Base-by-base conservation (phyloP, 495 filamentous ascomycete species). In the Clohesyomyces aquaticus region DNA sequence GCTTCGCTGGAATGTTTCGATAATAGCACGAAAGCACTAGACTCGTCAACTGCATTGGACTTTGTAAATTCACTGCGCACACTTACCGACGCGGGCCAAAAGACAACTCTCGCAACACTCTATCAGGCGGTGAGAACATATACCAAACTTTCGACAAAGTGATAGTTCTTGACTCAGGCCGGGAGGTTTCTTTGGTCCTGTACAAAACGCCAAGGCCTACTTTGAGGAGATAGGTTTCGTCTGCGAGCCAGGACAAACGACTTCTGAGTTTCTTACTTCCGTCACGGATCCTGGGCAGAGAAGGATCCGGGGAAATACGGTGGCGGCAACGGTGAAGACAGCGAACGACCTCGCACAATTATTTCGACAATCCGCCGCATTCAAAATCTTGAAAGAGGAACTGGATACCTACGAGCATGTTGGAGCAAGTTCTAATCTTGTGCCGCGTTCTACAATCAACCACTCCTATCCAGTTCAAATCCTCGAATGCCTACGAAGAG, bases 71-170 rank as follows among this genome's bases (percentile, higher is more conserved):
- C 86, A 0, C 74, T 93, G 26, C 82, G 90, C 14, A 86, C 88
- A 64, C 88, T 93, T 83, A 93, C 91, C 23, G 88, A 91, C 61
- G 82, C 91, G 55, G 87, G 81, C 67, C 82, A 89, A 67, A 82
- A 85, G 9, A 92, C 90, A 4, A 91, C 89, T 0, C 78, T 95
- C 27, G 89, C 90, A 19, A 92, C 90, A 0, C 77, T 94, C 0
- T 94, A 94, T 75, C 90, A 94, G 71, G 88, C 89, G 2, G 90
- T 51, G 85, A 94, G 71, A 87, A 83, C 32, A 91, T 92, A 67
- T 93, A 90, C 71, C 81, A 91, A 65, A 77, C 89, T 3, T 89
- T 93, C 83, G 87, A 90, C 72, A 89, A 89, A 70, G 87, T 90
- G 0, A 65, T 87, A 55, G 81, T 90, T 19, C 84, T 90, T 52